Base-by-base conservation (phyloP, 2,329 filamentous ascomycete species). In the Aulographum hederae region DNA sequence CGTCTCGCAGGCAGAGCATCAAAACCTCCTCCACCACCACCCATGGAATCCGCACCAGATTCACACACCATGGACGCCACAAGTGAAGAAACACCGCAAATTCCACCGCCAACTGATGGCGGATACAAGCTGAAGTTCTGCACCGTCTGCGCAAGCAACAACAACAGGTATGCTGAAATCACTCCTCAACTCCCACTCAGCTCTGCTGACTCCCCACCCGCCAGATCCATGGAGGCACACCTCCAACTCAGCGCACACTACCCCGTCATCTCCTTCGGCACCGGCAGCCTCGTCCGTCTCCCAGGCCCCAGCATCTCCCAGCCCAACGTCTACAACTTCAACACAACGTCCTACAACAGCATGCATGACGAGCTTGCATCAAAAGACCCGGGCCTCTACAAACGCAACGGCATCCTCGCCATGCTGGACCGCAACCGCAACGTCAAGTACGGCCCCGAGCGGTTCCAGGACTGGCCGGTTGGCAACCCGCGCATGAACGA, bases 131-230 rank as follows among this genome's bases (percentile, higher is more conserved):
- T 98, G 38, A 91, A 80, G 50, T 94, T 95, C 57, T 94, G 85
- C 62, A 95, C 89, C 3, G 86, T 98, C n/a, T 98, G 89, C 57
- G 89, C 89, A 5, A 93, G 84, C 47, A 98, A 98, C 47, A 84
- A 98, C 54, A 98, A 98, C 50, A 74, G 89, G 72, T 92, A 25
- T 25, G 21, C 21, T 25, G 8, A 25, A n/a, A 8, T 25, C 8
- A 21, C 16, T 21, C 31, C 11, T 28, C 21, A 27, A 11, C 8
- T 18, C 30, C 32, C 23, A 27, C n/a, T 25, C 8, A 8, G n/a
- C 8, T n/a, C n/a, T 25, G 21, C 21, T 25, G n/a, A 25, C 35
- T 25, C 28, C 6, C 18, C 28, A 29, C 18, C 30, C 18, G 21
- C 18, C 44, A 80, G 77, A 54, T 82, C 81, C n/a, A 95, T 98